Base-by-base conservation (phyloP, 2,329 filamentous ascomycete genomes). In the Zymoseptoria passerinii region DNA sequence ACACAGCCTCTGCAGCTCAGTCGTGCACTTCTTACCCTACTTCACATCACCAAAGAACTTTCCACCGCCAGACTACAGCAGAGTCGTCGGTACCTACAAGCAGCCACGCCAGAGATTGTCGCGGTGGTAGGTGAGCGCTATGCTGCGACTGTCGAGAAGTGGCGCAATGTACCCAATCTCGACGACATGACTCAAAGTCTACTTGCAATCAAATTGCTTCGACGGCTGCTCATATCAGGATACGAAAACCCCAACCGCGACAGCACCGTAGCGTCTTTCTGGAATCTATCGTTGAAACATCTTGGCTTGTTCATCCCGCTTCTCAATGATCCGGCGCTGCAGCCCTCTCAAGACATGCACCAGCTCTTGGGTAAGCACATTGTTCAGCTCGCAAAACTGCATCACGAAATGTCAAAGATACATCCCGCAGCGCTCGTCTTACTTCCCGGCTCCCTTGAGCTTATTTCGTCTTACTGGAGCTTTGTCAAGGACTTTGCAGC, bases 11-110 rank as follows among this genome's bases (percentile, higher is more conserved):
- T 86, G 10, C 85, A 88, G 56, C 82, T 96, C 2, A 80, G 83
- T 23, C 85, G 91, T 52, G 82, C 85, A 7, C 80, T 97, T 50
- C 80, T 90, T 55, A 84, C 95, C 10, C 78, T 96, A 9, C 78
- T 97, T 13, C 87, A 92, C 52, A 85, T 96, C 28, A 85, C 95
- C 68, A 99, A 97, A 75, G 94, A 97, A 72, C 78, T 97, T 5
- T 86, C 89, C 0, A 92, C 89, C 0, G 92, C 88, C 2, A 82
- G 90, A 50, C 74, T 97, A 52, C 81, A 85, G 57, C 84, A 83
- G 63, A 91, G 87, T 0, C 85, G 92, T 67, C 85, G 86, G 1
- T 87, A 85, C 44, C 77, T 99, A 16, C 88, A 95, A 65, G 83
- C 85, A 1, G 81, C 89, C 28, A 85, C 91, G 0, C 90, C 92